Evolutionary conservation across 2,329 filamentous ascomycete genomes (phyloP).

Genomic region (Arthroderma uncinatum): DNA sequence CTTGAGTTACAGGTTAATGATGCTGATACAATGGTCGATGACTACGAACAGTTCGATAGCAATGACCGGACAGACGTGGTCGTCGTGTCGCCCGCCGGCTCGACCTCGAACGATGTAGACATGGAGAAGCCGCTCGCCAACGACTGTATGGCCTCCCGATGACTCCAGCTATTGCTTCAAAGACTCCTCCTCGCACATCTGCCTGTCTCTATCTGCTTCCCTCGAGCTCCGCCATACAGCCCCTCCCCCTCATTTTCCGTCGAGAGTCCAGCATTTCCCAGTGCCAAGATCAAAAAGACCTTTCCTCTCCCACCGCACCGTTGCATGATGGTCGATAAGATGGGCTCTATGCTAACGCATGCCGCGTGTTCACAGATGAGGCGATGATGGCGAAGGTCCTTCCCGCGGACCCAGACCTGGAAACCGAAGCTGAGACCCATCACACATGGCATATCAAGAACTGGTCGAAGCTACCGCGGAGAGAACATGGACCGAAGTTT

Average conservation of each 20-base stretch:
- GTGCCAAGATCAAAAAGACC: background rate
- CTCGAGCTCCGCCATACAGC: background rate
- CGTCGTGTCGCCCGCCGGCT: conserved; percentile 51
- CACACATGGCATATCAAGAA: conserved; percentile 80
- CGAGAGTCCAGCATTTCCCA: background rate
- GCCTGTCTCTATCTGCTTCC: background rate
- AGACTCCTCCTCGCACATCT: background rate
- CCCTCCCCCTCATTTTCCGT: background rate
- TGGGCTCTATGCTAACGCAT: background rate
- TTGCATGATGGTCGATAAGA: background rate
- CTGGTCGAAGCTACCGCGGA: conserved; percentile 66
- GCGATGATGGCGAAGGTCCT: conserved; percentile 76
- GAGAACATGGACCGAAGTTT: conserved; percentile 80
- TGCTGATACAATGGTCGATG: conserved; percentile 53
- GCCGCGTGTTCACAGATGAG: conserved; percentile 46
- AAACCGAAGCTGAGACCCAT: conserved; percentile 62
- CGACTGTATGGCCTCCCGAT: conserved; percentile 42
- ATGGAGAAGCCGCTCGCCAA: conserved; percentile 46
- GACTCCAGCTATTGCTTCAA: conserved; percentile 10
- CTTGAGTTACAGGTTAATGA: conserved; percentile 38
- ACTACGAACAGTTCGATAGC: conserved; percentile 43
- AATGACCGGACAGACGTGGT: conserved; percentile 53
- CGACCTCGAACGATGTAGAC: conserved; percentile 43
- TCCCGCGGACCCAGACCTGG: conserved; percentile 64
- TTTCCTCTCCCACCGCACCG: too few species aligned